Percentiles rank a stretch among this genome's conserved stretches.
Conservation (phyloP, 768 basidiomycete genomes). For the Lentinus tigrinus region DNA sequence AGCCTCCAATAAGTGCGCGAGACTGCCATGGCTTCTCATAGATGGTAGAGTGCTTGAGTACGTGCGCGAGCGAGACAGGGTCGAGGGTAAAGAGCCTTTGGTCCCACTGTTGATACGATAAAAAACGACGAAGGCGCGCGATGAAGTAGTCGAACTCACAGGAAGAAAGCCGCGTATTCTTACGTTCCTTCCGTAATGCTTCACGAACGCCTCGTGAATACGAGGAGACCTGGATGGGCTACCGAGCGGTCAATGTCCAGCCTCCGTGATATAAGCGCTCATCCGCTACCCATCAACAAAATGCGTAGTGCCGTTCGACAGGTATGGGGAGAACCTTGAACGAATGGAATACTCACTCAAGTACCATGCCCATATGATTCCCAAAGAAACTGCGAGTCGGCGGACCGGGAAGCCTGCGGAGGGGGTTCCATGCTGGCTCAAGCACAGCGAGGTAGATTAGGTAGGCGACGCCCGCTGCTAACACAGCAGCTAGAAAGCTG, state of each 20-base stretch:
- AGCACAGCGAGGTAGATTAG: conserved; percentile 28
- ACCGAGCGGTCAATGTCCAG: background rate
- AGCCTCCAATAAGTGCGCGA: conserved; percentile 65
- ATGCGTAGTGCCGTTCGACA: background rate
- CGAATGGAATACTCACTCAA: conserved; percentile 48
- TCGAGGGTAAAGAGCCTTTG: conserved; percentile 80
- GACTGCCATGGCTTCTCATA: conserved; percentile 88
- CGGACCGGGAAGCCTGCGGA: conserved; percentile 62
- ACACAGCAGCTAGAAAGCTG: conserved; percentile 5
- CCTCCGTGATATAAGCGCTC: background rate
- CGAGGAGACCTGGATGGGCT: conserved; percentile 54
- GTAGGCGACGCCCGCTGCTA: conserved; percentile 12
- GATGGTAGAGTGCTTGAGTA: conserved; percentile 66
- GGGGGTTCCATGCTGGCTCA: conserved; percentile 38
- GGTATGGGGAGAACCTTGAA: background rate
- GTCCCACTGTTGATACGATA: conserved; percentile 55
- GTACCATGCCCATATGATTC: conserved; percentile 52
- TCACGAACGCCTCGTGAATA: conserved; percentile 51
- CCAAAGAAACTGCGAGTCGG: conserved; percentile 47
- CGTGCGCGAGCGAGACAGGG: conserved; percentile 68
- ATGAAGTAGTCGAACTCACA: conserved; percentile 42
- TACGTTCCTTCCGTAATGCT: conserved; percentile 67
- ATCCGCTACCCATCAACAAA: too few relatives aligned
- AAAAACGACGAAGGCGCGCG: background rate
- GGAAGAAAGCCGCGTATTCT: conserved; percentile 67